Evolutionary conservation across 345 rosid genomes (phyloP).

Genomic region (Carallia brachiata): DNA sequence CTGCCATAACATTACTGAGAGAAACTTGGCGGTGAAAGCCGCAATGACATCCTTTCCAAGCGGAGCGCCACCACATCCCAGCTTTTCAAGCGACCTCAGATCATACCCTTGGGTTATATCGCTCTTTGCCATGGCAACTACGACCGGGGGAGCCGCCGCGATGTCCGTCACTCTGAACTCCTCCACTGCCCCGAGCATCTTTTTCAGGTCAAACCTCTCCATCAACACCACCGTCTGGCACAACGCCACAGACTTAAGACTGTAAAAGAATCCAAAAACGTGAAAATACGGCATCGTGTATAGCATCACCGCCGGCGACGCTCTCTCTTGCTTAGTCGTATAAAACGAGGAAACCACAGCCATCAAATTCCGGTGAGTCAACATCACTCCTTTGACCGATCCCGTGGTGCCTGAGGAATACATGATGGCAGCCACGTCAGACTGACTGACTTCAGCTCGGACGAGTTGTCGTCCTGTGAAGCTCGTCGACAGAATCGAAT

Average conservation of each 20-base stretch:
- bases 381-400: conserved; percentile 36
- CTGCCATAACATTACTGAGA: conserved; percentile 18
- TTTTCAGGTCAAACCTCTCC: conserved; percentile 31
- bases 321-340: not conserved
- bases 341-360: conserved; percentile 4
- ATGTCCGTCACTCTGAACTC: conserved; percentile 20
- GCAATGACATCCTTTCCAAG: conserved; percentile 29
- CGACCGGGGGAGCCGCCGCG: conserved; percentile 30
- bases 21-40: conserved; percentile 22
- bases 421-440: conserved; percentile 33
- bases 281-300: conserved; percentile 34
- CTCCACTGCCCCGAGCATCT: conserved; percentile 28
- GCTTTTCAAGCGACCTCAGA: conserved; percentile 22
- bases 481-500: not conserved
- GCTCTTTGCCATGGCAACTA: conserved; percentile 21
- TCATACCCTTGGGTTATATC: conserved; percentile 11
- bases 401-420: conserved; percentile 45
- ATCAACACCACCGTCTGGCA: conserved; percentile 29
- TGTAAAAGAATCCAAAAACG: conserved; percentile 20
- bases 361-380: conserved; percentile 34
- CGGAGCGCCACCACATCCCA: conserved; percentile 28
- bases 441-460: conserved; percentile 20
- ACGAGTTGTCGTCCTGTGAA: not conserved
- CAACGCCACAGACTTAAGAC: conserved; percentile 28
- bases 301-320: conserved; percentile 13